Base-by-base conservation (phyloP, 495 filamentous ascomycete species). In the Aspergillus diversus region DNA sequence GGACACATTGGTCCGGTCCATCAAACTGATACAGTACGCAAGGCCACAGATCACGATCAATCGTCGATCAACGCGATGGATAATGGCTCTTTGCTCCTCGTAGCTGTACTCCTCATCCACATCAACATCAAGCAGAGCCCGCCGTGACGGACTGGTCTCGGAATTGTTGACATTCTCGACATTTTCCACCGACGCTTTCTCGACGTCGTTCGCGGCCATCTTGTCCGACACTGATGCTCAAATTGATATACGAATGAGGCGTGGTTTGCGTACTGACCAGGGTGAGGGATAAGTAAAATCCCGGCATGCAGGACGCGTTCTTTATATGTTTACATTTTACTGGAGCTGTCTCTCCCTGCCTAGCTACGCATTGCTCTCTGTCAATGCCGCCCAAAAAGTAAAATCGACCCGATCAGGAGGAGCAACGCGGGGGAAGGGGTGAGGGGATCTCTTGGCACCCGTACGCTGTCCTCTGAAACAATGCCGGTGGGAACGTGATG, bases 1-100 rank as follows among this genome's bases (percentile, higher is more conserved):
- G 46, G 81, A 80, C 63, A 91, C 66, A 69, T 92, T 92, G 3
- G 86, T 89, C 3, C 89, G 76, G 69, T 91, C 89, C 83, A 91
- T 87, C 58, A 91, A 68, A 39, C 77, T 83, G 61, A 89, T 78
- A 66, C 84, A 87, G 73, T 91, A 90, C 67, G 89, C 80, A 63
- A 84, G 69, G 6, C 89, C 89, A 5, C 85, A 76, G 34, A 85
- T 89, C 0, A 82, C 71, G 37, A 91, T 85, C 15, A 92, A 75
- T 0, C 89, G 84, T 37, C 79, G 66, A 67, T 92, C 89, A 66
- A 91, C 73, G 7, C 83, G 81, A 42, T 80, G 79, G 57, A 90
- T 85, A 67, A 92, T 79, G 35, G 63, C 72, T 37, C 67, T 67
- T 61, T 78, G 73, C 59, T 81, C 73, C 15, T 65, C 66, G 1